Evolutionary conservation across 2,329 filamentous ascomycete genomes (phyloP).

Genomic region (Fusarium sp.): DNA sequence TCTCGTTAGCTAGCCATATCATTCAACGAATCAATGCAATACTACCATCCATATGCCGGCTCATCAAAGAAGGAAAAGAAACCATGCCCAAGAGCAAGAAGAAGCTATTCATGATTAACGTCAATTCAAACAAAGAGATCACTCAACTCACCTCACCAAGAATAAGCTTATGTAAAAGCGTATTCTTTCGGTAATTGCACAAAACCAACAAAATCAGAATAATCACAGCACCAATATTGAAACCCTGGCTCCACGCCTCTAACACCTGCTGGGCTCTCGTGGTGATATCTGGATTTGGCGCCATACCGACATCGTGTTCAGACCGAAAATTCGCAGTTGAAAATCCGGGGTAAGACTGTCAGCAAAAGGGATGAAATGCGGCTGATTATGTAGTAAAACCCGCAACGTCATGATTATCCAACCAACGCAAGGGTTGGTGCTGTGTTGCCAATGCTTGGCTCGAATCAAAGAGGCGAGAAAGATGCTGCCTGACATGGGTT

Average conservation of each 20-base stretch:
- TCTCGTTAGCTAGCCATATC: neutral
- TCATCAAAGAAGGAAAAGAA: constrained; percentile 31
- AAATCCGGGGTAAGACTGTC: neutral
- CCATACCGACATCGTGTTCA: constrained; percentile 18
- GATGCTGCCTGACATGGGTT: constrained; percentile 22
- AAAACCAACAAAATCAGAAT: constrained; percentile 21
- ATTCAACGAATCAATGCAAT: accelerated
- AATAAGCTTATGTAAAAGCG: constrained; percentile 32
- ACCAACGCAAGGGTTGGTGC: constrained; percentile 2
- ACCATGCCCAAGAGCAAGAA: constrained; percentile 27
- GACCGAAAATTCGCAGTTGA: neutral
- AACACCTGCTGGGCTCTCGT: constrained; percentile 27
- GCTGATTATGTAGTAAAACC: neutral
- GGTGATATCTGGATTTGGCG: constrained; percentile 20
- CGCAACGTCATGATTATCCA: constrained; percentile 20
- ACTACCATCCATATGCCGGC: constrained; percentile 31
- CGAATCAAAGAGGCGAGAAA: constrained; percentile 30
- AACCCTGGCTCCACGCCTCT: constrained; percentile 32
- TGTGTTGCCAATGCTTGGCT: constrained; percentile 19
- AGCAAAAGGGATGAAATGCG: neutral
- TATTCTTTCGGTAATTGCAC: constrained; percentile 28
- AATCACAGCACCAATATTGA: constrained; percentile 21
- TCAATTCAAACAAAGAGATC: neutral
- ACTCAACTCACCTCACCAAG: constrained; percentile 20
- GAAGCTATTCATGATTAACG: constrained; percentile 1